Evolutionary conservation across 2,329 filamentous ascomycete species (phyloP).

Genomic region (Phaeosphaeria sp.): DNA sequence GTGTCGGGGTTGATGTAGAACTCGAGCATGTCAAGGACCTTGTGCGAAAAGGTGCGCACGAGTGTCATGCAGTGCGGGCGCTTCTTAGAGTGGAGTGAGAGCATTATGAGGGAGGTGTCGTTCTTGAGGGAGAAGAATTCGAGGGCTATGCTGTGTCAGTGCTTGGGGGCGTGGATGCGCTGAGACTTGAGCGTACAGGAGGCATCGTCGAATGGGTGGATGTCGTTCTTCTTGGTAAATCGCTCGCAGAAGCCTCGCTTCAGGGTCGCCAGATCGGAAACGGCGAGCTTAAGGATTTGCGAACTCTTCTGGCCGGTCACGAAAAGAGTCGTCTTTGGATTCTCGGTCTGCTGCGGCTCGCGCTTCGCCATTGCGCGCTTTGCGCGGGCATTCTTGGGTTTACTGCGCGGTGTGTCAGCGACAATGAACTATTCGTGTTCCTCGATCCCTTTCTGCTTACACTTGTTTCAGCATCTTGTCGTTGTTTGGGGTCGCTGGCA

Average conservation of each 20-base stretch:
- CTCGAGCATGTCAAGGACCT: slow-evolving; percentile 95
- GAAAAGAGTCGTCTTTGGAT: slow-evolving; percentile 88
- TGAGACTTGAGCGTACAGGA: slow-evolving; percentile 55
- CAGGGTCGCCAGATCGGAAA: slow-evolving; percentile 84
- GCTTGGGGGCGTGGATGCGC: not conserved
- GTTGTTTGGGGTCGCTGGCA: slow-evolving; percentile 14
- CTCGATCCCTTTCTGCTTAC: slow-evolving; percentile 18
- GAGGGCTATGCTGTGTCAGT: slow-evolving; percentile 56
- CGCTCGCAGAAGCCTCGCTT: slow-evolving; percentile 85
- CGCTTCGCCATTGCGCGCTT: slow-evolving; percentile 94
- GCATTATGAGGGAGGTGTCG: slow-evolving; percentile 84
- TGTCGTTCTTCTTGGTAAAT: slow-evolving; percentile 95
- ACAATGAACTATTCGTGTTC: not conserved
- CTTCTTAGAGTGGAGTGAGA: slow-evolving; percentile 90
- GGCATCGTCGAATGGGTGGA: slow-evolving; percentile 92
- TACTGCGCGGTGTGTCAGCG: slow-evolving; percentile 50
- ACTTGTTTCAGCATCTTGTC: slow-evolving; percentile 41
- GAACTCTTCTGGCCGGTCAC: slow-evolving; percentile 87
- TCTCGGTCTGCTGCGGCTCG: slow-evolving; percentile 87
- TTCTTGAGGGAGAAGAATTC: slow-evolving; percentile 98
- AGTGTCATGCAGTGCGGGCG: slow-evolving; percentile 89
- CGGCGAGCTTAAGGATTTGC: slow-evolving; percentile 79
- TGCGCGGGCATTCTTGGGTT: slow-evolving; percentile 83
- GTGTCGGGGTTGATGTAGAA: slow-evolving; percentile 78
- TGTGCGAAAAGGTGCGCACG: slow-evolving; percentile 81